Base-by-base conservation (phyloP, 352 stramenopile genomes). In the Aphanomyces euteiches region DNA sequence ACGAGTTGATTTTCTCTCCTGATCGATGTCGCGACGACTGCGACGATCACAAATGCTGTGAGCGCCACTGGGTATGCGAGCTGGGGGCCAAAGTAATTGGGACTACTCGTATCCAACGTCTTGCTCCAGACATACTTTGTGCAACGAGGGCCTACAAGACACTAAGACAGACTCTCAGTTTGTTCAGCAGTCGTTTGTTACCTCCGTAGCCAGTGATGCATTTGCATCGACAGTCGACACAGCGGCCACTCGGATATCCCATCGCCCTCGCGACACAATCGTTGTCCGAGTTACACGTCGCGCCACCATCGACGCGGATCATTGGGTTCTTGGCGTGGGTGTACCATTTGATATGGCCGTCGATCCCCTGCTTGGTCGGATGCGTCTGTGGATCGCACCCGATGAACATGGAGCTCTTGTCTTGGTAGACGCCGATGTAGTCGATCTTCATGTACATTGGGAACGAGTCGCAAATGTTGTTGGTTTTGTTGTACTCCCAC, bases 371-470 rank as follows among this genome's bases (percentile, higher is more conserved):
- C 3, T 72, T 73, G 13, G 83, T 90, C 15, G 84, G 84, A 47
- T 92, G 83, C 10, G 74, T 79, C 12, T 72, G 66, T 0, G 84
- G 84, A 47, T 92, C 83, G 43, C 84, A 92, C 2, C 79, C 80
- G 15, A 84, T 47, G 1, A 70, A 66, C 83, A 92, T 92, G 17
- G 39, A 13, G 8, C 74, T 79, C 43, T 53, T 70, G 71, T 92
- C 81, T 72, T 92, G 83, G 53, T 88, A 90, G 72, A 90, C 28
- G 4, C 89, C 81, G 5, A 96, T 77, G 74, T 93, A 93, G 76
- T 96, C 88, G 68, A 96, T 86, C 67, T 93, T 83, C 80, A 93
- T 93, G 77, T 85, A 84, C 74, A 90, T 78, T 5, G 83, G 85
- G 71, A 96, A 91, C 59, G 74, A 84, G 66, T 93, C 78, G 72